Evolutionary conservation across 169 alveolate species (phyloP).

Genomic region (Sarcocystis neurona): DNA sequence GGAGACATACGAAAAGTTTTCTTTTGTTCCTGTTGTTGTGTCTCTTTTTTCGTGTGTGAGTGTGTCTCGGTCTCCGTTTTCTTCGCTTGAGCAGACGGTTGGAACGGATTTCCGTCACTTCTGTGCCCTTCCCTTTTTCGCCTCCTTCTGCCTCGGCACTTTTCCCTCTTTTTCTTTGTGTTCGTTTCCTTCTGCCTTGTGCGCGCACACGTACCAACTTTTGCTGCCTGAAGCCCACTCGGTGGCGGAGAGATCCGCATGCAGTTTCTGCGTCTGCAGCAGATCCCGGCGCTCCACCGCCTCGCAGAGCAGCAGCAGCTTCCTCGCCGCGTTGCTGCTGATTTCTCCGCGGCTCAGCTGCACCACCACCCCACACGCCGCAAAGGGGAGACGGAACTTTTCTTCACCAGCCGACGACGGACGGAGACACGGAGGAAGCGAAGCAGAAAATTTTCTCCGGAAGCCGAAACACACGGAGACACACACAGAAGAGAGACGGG

Average conservation of each 20-base stretch:
- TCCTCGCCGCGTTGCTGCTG: conserved; percentile 29
- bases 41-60: no score
- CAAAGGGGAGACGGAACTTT: not conserved
- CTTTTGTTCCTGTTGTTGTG: no score
- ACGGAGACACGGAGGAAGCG: not conserved
- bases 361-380: not conserved
- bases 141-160: no score
- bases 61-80: no score
- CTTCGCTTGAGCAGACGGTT: no score
- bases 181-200: not conserved
- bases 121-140: no score
- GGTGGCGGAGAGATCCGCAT: conserved; percentile 54
- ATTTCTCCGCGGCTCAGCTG: conserved; percentile 48
- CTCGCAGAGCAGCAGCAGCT: conserved; percentile 35
- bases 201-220: conserved; percentile 26
- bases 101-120: no score
- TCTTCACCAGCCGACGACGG: not conserved
- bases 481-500: not conserved
- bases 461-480: not conserved
- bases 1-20: no score
- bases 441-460: not conserved
- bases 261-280: conserved; percentile 51
- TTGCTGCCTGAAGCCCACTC: conserved; percentile 48
- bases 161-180: not conserved
- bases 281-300: not conserved